Base-by-base conservation (phyloP, 305 asterid genomes). In the Solanum aculeatissimum region DNA sequence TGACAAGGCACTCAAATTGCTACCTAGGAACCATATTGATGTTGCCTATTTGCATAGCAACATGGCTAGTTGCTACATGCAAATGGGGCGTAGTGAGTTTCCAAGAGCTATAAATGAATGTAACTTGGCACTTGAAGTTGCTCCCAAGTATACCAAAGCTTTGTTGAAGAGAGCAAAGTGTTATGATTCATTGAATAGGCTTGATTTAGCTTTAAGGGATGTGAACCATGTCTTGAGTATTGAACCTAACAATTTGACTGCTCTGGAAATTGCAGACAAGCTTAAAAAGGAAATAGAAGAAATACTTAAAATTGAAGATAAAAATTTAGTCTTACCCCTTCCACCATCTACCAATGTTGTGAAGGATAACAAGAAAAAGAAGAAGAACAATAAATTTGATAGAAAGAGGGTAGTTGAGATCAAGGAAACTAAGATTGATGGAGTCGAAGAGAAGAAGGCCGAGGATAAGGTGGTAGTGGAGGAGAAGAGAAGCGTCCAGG, bases 11-110 rank as follows among this genome's bases (percentile, higher is more conserved):
- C 91, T 96, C 86, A 93, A 91, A 81, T 87, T 96, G 89, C 92
- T 96, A 65, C 98, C 99, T 0, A 54, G 88, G 4, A 92, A 88
- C 90, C 98, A 96, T 81, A 93, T 94, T 13, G 99, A 94, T 85
- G 93, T 93, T 82, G 98, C 98, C 1, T 92, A 90, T 74, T 86
- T 96, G 90, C 92, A 94, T 53, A 92, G 89, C 63, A 94, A 93
- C 87, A 91, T 96, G 96, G 99, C 98, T n/a, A 92, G 94, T 86
- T 96, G 99, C 85, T 96, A 94, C 86, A 93, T 93, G 98, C 95
- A 92, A 86, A 87, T 94, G 98, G 98, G 98, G 60, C 86, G 92
- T 79, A 97, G 95, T 7, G 97, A 94, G 90, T 93, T 91, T 84
- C 99, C 99, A 2, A 91, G 95, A 86, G 99, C 99, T 0, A 92